These are phyloP conservation scores for Monosporozyma solicola DNA, from an alignment of 805 yeast species.

Conservation along the genomic window DNA sequence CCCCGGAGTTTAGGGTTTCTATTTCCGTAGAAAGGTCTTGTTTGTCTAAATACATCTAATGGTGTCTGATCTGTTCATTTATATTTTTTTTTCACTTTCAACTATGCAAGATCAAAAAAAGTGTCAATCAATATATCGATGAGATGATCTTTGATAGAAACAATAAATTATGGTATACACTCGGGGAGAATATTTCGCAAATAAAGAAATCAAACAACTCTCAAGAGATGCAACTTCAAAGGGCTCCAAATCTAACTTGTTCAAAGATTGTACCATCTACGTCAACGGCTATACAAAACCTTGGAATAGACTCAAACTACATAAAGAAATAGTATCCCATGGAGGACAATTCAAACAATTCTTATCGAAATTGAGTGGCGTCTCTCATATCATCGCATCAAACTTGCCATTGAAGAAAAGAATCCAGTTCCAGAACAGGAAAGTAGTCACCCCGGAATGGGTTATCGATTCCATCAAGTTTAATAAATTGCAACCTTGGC, in stretches of 20 bases:
- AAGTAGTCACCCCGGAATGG: constrained; percentile 82
- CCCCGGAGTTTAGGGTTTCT: too few relatives aligned
- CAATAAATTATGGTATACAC: not conserved
- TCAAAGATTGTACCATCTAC: constrained; percentile 55
- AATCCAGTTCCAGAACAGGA: constrained; percentile 53
- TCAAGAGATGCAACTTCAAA: constrained; percentile 18
- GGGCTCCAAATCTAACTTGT: constrained; percentile 19
- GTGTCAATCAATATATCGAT: too few relatives aligned
- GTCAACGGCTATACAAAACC: constrained; percentile 91
- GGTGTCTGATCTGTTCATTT: too few relatives aligned
- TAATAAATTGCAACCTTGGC: constrained; percentile 55
- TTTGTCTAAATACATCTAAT: too few relatives aligned
- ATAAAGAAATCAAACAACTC: constrained; percentile 16
- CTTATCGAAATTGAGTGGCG: constrained; percentile 40
- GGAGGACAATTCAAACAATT: constrained; percentile 75
- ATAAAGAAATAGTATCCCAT: constrained; percentile 57
- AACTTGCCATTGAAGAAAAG: constrained; percentile 68
- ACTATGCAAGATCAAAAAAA: too few relatives aligned
- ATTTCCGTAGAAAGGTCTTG: too few relatives aligned
- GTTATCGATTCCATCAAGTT: constrained; percentile 51
- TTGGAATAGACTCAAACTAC: constrained; percentile 54
- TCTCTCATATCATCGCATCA: constrained; percentile 80
- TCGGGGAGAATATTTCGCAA: constrained; percentile 16
- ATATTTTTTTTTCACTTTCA: too few relatives aligned
- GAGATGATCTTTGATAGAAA: too few relatives aligned